Percentiles rank a stretch among this genome's conserved stretches.
phyloP scores from a whole-genome alignment of 768 basidiomycete species.

The Exidia glandulosa region DNA sequence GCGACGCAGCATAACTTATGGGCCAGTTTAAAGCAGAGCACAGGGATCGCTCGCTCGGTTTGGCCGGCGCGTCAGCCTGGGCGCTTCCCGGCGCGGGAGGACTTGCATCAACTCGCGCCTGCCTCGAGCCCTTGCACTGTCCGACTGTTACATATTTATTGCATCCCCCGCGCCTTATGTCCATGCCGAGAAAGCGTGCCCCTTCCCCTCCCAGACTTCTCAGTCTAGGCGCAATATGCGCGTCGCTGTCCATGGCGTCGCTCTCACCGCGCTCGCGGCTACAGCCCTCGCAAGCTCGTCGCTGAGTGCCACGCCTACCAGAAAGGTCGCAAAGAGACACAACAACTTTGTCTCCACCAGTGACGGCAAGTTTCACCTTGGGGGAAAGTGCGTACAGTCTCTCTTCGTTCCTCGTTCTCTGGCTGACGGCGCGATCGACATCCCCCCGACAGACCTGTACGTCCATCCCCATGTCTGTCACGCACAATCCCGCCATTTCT shows the following conservation, averaged over 20 bases:
- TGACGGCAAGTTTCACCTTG: background rate
- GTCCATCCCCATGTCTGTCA: no score
- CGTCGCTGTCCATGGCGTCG: background rate
- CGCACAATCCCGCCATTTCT: background rate
- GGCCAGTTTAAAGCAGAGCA: background rate
- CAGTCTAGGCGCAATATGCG: background rate
- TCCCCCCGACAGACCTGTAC: background rate
- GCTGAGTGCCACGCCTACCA: background rate
- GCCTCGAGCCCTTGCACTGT: background rate
- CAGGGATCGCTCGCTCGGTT: no score
- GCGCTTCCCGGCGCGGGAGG: background rate
- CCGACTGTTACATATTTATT: no score
- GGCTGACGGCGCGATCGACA: background rate
- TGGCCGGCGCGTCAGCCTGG: background rate
- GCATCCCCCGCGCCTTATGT: background rate
- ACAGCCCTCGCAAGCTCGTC: background rate
- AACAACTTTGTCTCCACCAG: background rate
- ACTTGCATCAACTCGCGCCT: background rate
- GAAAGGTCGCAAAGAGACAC: background rate
- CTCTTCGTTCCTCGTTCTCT: background rate
- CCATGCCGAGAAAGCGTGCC: background rate
- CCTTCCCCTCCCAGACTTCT: background rate
- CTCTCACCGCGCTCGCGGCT: background rate
- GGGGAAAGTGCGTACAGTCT: background rate
- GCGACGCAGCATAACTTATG: background rate